Evolutionary conservation across 208 protist species (phyloP).

Genomic region (Wallacemonas sp.): DNA sequence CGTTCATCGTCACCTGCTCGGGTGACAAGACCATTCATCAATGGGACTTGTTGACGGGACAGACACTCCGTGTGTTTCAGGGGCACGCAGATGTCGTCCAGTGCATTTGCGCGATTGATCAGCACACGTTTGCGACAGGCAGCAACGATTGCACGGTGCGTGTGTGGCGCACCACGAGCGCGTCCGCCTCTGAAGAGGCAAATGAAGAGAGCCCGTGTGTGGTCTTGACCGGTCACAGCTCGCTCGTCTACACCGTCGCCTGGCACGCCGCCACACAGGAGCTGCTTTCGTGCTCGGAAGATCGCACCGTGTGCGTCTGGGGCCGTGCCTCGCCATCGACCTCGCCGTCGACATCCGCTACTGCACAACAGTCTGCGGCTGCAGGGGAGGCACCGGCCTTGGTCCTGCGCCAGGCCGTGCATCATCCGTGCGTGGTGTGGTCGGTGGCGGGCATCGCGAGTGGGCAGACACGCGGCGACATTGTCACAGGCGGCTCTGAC

Average conservation of each 20-base stretch:
- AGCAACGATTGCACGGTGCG: conserved; percentile 61
- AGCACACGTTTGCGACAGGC: conserved; percentile 42
- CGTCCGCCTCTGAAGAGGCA: conserved; percentile 1
- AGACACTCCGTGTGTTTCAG: conserved; percentile 43
- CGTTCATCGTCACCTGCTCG: conserved; percentile 55
- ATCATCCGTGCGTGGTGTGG: conserved; percentile 91
- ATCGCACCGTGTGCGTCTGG: conserved; percentile 88
- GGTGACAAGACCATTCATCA: conserved; percentile 84
- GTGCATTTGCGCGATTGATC: conserved; percentile 41
- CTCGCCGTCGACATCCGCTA: too few relatives aligned
- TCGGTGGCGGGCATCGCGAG: conserved; percentile 56
- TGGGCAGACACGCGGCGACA: conserved; percentile 44
- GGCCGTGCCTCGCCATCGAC: conserved; percentile 1
- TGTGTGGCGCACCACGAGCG: conserved; percentile 33
- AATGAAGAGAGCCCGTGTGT: too few relatives aligned
- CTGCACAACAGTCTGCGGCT: too few relatives aligned
- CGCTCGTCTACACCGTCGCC: conserved; percentile 68
- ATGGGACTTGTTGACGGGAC: conserved; percentile 63
- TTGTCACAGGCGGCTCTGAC: conserved; percentile 86
- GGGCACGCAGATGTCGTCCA: conserved; percentile 59
- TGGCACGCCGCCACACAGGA: conserved; percentile 46
- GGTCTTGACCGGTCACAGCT: conserved; percentile 55
- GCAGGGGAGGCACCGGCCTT: conserved; percentile 8
- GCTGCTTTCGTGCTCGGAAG: conserved; percentile 86
- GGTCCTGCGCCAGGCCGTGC: conserved; percentile 74